Evolutionary conservation across 2,329 filamentous ascomycete species (phyloP).

Genomic region (Apiospora marii): DNA sequence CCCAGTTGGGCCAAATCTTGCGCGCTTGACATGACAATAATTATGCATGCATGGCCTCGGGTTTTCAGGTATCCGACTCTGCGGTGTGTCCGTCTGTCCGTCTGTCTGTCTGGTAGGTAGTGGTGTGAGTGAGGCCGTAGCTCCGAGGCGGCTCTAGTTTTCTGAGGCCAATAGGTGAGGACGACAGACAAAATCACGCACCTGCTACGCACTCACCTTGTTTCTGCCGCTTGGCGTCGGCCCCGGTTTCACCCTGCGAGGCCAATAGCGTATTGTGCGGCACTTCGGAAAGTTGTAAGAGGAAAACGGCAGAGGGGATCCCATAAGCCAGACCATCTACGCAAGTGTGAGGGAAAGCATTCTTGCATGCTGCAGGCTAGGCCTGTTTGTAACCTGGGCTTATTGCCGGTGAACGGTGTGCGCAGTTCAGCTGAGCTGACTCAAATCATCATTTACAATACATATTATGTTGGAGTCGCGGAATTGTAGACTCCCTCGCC

Average conservation of each 20-base stretch:
- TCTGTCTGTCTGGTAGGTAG: no score
- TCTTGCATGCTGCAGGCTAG: background rate
- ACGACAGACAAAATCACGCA: background rate
- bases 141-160: conserved; percentile 20
- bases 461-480: no score
- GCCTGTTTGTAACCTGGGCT: no score
- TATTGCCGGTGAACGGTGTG: no score
- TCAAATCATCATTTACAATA: no score
- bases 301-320: background rate
- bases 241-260: background rate
- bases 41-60: background rate
- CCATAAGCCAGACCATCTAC: background rate
- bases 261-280: background rate
- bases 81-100: background rate
- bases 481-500: no score
- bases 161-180: conserved; percentile 26
- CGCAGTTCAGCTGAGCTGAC: no score
- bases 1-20: background rate
- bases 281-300: background rate
- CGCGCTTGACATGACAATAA: no score
- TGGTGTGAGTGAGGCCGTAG: conserved; percentile 24
- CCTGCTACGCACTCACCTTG: background rate
- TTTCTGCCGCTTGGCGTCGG: background rate
- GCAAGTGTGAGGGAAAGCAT: background rate
- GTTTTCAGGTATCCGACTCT: background rate